These are phyloP conservation scores for Xylaria flabelliformis DNA, from an alignment of 495 filamentous ascomycete genomes.

Conservation along the genomic window DNA sequence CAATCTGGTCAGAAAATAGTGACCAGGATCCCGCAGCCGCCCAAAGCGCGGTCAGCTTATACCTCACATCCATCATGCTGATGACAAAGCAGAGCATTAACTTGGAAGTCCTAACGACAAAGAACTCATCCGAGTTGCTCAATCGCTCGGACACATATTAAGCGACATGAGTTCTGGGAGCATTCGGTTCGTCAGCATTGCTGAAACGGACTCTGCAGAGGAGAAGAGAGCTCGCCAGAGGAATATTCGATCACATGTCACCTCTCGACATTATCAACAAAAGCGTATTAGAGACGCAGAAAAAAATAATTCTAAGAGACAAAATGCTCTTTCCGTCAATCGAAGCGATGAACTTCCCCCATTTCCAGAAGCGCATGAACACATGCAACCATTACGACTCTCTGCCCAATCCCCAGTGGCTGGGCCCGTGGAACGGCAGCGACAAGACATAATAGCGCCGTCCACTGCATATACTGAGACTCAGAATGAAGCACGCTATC, in stretches of 20 bases:
- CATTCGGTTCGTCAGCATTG: constrained; percentile 6
- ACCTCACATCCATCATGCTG: not conserved
- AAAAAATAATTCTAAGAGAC: not conserved
- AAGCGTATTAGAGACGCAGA: not conserved
- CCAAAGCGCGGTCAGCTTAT: not conserved
- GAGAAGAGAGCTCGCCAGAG: constrained; percentile 1
- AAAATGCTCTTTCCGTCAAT: not conserved
- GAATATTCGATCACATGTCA: not conserved
- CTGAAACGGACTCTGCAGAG: not conserved
- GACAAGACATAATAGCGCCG: not conserved
- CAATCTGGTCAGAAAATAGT: not conserved
- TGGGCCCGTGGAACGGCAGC: not conserved
- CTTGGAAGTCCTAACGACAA: not conserved
- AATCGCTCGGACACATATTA: not conserved
- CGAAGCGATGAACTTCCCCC: not conserved
- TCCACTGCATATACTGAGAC: not conserved
- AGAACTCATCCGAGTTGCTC: not conserved
- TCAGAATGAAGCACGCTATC: not conserved
- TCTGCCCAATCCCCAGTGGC: not conserved
- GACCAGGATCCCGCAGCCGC: not conserved
- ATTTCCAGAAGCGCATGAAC: not conserved
- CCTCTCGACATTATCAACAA: not conserved
- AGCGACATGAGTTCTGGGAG: not conserved
- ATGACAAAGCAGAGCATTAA: not conserved
- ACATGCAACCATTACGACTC: not conserved